These are phyloP conservation scores for Metschnikowia drakensbergensis DNA, from an alignment of 805 yeast species.

Conservation along the genomic window DNA sequence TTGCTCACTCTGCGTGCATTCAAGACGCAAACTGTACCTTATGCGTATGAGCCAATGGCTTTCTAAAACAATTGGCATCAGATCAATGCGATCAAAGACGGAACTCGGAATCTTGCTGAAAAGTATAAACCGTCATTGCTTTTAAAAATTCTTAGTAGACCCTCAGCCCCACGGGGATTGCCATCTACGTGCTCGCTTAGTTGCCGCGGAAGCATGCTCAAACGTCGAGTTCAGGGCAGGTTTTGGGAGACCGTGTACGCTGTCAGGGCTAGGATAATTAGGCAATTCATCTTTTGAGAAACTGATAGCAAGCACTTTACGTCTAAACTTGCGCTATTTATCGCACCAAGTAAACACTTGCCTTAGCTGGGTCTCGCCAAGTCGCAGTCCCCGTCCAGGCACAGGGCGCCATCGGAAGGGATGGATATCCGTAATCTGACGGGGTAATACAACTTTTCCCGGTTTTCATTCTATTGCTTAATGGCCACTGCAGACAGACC, in stretches of 20 bases:
- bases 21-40: background rate
- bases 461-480: background rate
- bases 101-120: too few relatives aligned
- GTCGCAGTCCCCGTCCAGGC: constrained; percentile 2
- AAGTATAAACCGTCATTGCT: too few relatives aligned
- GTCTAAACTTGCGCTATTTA: background rate
- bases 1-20: constrained; percentile 2
- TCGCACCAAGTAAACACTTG: background rate
- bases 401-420: background rate
- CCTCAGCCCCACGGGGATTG: background rate
- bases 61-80: background rate
- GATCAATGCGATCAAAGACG: too few relatives aligned
- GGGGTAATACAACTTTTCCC: background rate
- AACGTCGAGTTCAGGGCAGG: background rate
- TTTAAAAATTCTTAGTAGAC: too few relatives aligned
- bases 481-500: background rate
- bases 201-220: background rate
- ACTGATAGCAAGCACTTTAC: background rate
- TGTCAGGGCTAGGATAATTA: too few relatives aligned
- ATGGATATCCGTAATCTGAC: background rate
- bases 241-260: too few relatives aligned
- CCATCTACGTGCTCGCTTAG: background rate
- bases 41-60: background rate
- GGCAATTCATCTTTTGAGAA: too few relatives aligned
- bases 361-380: constrained; percentile 1